Base-by-base conservation (phyloP, 2,329 filamentous ascomycete genomes). In the Arthroderma uncinatum region DNA sequence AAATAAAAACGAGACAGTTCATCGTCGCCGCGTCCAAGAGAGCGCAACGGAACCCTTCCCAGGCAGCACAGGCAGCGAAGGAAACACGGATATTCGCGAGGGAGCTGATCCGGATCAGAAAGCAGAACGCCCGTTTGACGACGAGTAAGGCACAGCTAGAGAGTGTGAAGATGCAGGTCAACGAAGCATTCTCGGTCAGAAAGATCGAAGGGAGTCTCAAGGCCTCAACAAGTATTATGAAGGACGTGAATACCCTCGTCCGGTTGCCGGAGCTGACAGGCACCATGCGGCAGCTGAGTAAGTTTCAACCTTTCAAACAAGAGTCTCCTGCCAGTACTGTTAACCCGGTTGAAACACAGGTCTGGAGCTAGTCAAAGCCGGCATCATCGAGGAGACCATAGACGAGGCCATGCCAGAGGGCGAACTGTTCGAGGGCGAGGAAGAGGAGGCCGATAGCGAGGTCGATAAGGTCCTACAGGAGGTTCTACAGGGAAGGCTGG, bases 341-440 rank as follows among this genome's bases (percentile, higher is more conserved):
- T 59, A 34, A 59, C 53, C 16, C 12, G 12, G n/a, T 10, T 25
- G 25, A 16, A 37, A 28, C 23, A 21, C 53, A 63, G 61, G 61
- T 28, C 54, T 63, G 58, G 93, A 97, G 78, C 74, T 97, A 63
- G 87, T 95, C 71, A 94, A 90, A 76, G 92, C 93, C 1, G 93
- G 92, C 14, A 92, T 98, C 63, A 95, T 97, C 60, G 92, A 97
- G 77, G 93, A 98, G 76, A 96, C 97, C 87, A 84, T 95, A 3
- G 87, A 85, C 52, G 92, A 97, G 69, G 84, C 80, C 44, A 75
- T 97, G 62, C 89, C 90, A n/a, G 77, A 81, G 60, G 81, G 85
- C 62, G 85, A 90, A 58, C 73, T 85, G 54, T 76, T 89, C 54
- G 84, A 86, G 64, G 77, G 82, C 55, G 81, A 88, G 58, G 83